Evolutionary conservation across 2,329 filamentous ascomycete genomes (phyloP), one percentile per base, ranked within the genome.

Genomic region (Cytospora leucostoma): DNA sequence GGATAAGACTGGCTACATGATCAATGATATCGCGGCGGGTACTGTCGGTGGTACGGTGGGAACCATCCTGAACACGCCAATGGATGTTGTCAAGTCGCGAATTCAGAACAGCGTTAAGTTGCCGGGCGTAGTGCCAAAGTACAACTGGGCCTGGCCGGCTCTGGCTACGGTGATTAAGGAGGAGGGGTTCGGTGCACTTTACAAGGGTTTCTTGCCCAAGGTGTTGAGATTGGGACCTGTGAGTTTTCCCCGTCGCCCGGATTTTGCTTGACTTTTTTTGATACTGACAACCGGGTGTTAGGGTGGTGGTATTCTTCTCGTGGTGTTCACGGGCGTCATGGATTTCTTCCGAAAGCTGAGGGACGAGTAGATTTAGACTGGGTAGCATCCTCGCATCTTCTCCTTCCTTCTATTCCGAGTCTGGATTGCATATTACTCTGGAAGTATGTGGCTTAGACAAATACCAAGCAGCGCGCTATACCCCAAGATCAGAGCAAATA

Each of bases 161-260:
- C 82, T 97, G 57, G 88, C 85, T 62, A 95, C 91, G 8, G 92
- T 99, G 65, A 88, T 92, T 78, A 92, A 87, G 79, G 95, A 99
- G 80, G 95, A 99, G 78, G 95, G 95, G 6, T 94, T 97, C 74
- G 79, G 78, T 55, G 95, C 95, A 47, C 82, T 99, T 65, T 99
- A 99, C 84, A 99, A 98, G 85, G 95, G 95, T 17, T 99, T 99
- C 84, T 74, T 95, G 67, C 95, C 95, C 70, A 99, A 99, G 86
- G 95, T 97, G 40, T 82, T 96, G 67, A 82, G 91, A 78, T 75
- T 90, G 68, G 87, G 89, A 66, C 90, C 90, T 77, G 77, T 70
- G 64, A 58, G 70, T 68, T 11, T 49, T 32, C 8, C 34, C 35
- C 73, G 73, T 69, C 75, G 85, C 68, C 72, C 86, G 66, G 3